Percentiles rank a stretch among this genome's conserved stretches.
Conservation (phyloP, 345 rosid genomes). For the Noccaea caerulescens region DNA sequence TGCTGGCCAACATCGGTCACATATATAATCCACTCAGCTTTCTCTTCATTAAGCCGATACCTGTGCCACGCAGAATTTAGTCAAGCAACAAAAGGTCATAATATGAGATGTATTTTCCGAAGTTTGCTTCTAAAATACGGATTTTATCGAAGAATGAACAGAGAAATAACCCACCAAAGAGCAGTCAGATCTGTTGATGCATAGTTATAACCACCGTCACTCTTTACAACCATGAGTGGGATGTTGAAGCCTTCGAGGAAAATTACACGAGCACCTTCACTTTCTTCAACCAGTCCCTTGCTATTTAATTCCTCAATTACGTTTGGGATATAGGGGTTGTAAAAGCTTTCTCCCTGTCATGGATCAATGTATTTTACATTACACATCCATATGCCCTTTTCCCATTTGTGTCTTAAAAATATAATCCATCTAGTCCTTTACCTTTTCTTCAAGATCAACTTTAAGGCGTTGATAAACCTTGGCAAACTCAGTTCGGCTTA, state of each 20-base stretch:
- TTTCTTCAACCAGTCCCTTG: constrained; percentile 79
- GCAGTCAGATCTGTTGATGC: constrained; percentile 96
- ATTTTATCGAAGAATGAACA: background rate
- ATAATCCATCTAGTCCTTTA: constrained; percentile 33
- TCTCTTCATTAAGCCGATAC: constrained; percentile 95
- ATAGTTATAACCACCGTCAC: constrained; percentile 95
- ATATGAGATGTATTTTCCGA: constrained; percentile 16
- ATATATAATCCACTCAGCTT: constrained; percentile 94
- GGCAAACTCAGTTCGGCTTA: constrained; percentile 78
- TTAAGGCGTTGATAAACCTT: constrained; percentile 80
- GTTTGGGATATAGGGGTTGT: constrained; percentile 73
- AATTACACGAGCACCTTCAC: constrained; percentile 93
- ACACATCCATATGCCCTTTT: constrained; percentile 12
- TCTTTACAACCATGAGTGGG: constrained; percentile 96
- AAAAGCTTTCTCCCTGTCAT: constrained; percentile 96
- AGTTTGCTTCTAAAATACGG: background rate
- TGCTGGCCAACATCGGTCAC: constrained; percentile 98
- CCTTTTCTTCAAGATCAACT: constrained; percentile 89
- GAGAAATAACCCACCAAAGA: constrained; percentile 65
- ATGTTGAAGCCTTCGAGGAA: constrained; percentile 71
- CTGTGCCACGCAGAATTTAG: constrained; percentile 36
- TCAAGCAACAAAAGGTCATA: constrained; percentile 7
- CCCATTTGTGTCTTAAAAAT: constrained; percentile 5
- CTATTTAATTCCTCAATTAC: constrained; percentile 59
- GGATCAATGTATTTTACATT: constrained; percentile 26